Conservation (phyloP, 495 filamentous ascomycete genomes). For the Ramalina peruviana region DNA sequence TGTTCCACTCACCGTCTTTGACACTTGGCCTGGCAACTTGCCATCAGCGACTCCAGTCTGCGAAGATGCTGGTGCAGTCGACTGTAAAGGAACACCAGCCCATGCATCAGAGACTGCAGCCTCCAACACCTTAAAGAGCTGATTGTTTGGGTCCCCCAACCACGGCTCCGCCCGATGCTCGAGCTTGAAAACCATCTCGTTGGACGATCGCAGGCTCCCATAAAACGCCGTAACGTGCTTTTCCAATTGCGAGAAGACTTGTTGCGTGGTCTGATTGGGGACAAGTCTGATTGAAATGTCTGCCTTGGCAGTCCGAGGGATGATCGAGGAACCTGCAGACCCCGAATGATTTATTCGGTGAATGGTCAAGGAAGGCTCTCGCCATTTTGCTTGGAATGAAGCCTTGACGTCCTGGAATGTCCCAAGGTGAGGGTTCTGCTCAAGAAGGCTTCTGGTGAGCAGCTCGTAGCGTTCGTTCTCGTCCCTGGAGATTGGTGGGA, state of each 20-base stretch:
- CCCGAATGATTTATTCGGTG: slow-evolving; percentile 69
- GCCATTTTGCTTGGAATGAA: slow-evolving; percentile 84
- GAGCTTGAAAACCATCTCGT: slow-evolving; percentile 67
- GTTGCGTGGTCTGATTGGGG: slow-evolving; percentile 71
- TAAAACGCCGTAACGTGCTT: slow-evolving; percentile 61
- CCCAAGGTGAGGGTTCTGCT: slow-evolving; percentile 51
- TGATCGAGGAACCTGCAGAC: slow-evolving; percentile 65
- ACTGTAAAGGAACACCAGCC: slow-evolving; percentile 28
- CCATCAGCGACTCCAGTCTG: slow-evolving; percentile 14
- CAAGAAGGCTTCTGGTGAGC: slow-evolving; percentile 62
- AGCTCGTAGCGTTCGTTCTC: slow-evolving; percentile 74
- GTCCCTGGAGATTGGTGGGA: slow-evolving; percentile 57
- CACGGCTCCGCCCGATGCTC: slow-evolving; percentile 91
- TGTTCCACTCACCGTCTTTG: background rate
- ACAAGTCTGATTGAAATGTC: slow-evolving; percentile 84
- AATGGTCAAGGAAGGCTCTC: slow-evolving; percentile 87
- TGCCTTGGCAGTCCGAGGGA: slow-evolving; percentile 73
- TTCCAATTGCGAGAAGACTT: slow-evolving; percentile 52
- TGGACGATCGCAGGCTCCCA: slow-evolving; percentile 55
- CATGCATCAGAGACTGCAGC: slow-evolving; percentile 76
- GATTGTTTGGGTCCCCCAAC: slow-evolving; percentile 82
- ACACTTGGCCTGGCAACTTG: background rate
- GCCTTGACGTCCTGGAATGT: slow-evolving; percentile 54
- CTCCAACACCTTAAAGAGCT: slow-evolving; percentile 81
- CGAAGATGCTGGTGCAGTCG: background rate